Evolutionary conservation across 352 stramenopile genomes (phyloP).

Genomic region (Phytophthora agathidicida): DNA sequence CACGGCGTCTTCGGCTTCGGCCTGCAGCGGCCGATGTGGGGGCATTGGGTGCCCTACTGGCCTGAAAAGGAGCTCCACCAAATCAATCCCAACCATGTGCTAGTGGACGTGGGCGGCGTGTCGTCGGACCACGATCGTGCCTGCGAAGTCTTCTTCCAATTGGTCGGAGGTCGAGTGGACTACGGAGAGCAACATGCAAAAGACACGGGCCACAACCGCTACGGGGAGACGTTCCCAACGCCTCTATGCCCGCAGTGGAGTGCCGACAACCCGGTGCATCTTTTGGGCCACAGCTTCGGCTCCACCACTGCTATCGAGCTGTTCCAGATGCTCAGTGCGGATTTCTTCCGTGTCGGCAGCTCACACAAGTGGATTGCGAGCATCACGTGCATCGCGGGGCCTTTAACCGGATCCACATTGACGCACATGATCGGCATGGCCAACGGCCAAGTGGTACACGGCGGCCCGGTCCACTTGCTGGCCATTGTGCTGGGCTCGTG

Average conservation of each 20-base stretch:
- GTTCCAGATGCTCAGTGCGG: constrained; percentile 63
- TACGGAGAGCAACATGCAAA: neutral
- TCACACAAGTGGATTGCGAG: constrained; percentile 60
- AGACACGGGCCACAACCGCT: constrained; percentile 44
- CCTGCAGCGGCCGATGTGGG: constrained; percentile 48
- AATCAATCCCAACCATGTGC: constrained; percentile 60
- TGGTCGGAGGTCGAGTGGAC: constrained; percentile 51
- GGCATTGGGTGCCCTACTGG: constrained; percentile 58
- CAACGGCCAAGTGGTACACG: constrained; percentile 35
- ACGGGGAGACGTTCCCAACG: constrained; percentile 42
- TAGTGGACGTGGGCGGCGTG: constrained; percentile 62
- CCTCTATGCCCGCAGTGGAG: constrained; percentile 50
- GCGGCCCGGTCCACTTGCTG: constrained; percentile 46
- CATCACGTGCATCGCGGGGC: constrained; percentile 64
- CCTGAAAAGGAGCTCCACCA: constrained; percentile 49
- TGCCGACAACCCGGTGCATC: constrained; percentile 55
- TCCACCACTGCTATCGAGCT: constrained; percentile 73
- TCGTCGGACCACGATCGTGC: constrained; percentile 77
- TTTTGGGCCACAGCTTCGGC: constrained; percentile 69
- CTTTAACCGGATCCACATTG: constrained; percentile 59
- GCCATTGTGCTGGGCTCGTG: constrained; percentile 44
- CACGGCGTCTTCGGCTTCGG: constrained; percentile 75
- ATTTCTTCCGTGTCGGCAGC: constrained; percentile 63
- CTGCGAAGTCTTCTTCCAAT: constrained; percentile 72
- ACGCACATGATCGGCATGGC: constrained; percentile 59